Evolutionary conservation across 2,329 filamentous ascomycete genomes (phyloP), one percentile per base, ranked within the genome.

Genomic region (Pseudogymnoascus sp.): DNA sequence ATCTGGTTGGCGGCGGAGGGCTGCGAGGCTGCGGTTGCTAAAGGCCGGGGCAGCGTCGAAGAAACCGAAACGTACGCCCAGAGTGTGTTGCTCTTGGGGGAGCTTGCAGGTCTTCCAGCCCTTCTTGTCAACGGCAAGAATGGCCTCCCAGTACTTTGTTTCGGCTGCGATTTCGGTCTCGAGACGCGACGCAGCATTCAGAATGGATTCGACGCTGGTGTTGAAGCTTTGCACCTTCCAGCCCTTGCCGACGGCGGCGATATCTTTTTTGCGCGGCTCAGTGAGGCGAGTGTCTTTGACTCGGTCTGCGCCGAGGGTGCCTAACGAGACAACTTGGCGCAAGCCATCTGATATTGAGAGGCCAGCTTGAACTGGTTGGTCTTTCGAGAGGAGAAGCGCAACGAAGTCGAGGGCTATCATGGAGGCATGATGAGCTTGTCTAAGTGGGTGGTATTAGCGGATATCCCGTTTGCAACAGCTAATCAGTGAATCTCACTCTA

Each of bases 21-120:
- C 88, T 2, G 90, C 92, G 13, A 95, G 80, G n/a, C 91, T 91
- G 28, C 85, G 86, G 64, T 86, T 75, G 62, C 78, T 79, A 65
- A 85, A 85, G 19, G 82, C 78, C 4, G 80, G 74, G 0, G 81
- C 76, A 21, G 82, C 81, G 60, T 96, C 92, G 10, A 87, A 80
- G 69, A 95, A 95, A 6, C 92, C 94, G 73, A 92, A 96, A 64
- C 89, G 85, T 34, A 97, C 92, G 18, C 88, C 91, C 57, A 97
- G 78, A 0, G 84, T 85, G 65, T 89, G 83, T 57, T 79, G 79
- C 65, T 92, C 85, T 5, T 84, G 78, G 0, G 90, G 90, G 38
- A 94, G 76, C 56, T 88, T 82, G 65, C 87, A 92, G 15, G 97
- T 77, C 18, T 88, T 86, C 92, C 94, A 99, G 3, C 92, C 91